Evolutionary conservation across 805 yeast genomes (phyloP), one percentile per base, ranked within the genome.

Genomic region (Maudiozyma saulgeensis): DNA sequence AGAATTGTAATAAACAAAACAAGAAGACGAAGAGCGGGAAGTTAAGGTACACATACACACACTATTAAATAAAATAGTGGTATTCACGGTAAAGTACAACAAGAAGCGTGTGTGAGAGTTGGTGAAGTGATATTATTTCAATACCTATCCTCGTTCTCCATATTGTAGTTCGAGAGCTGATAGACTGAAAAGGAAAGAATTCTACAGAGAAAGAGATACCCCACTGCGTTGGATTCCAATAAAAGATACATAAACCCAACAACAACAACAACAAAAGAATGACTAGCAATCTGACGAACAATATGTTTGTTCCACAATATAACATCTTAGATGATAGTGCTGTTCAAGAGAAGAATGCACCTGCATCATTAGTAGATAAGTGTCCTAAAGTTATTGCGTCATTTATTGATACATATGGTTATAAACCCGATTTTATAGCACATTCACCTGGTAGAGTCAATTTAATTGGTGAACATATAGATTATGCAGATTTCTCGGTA

Each of bases 391-490:
- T 58, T 5, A 43, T 55, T n/a, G 46, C 43, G 19, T 44, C 40
- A 11, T 58, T 58, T 41, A 38, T 23, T 15, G 26, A 49, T n/a
- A 46, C 46, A 15, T 57, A 51, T 21, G 48, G 51, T n/a, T 43
- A 25, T 23, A 35, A 41, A 8, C 58, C 62, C 3, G 74, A 72
- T 37, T 75, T 80, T 57, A 64, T 79, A 35, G 68, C 81, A n/a
- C 70, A 88, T 44, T 77, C 86, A 6, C 89, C 90, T 5, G 89
- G 89, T 31, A 70, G 90, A 56, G 88, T 84, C 45, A 83, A 83
- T 60, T 67, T 83, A 52, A 80, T 83, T 49, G 89, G 90, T 31
- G 89, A 83, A 54, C 90, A 83, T 59, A 78, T 83, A 46, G 89
- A 84, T 66, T 83, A 82, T 62, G 74, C 78, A 53, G 75, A 76